Percentiles rank a stretch among this genome's conserved stretches.
These are phyloP conservation scores for Myriosclerotinia curreyana DNA, from an alignment of 2,329 filamentous ascomycete species.

Conservation along the genomic window DNA sequence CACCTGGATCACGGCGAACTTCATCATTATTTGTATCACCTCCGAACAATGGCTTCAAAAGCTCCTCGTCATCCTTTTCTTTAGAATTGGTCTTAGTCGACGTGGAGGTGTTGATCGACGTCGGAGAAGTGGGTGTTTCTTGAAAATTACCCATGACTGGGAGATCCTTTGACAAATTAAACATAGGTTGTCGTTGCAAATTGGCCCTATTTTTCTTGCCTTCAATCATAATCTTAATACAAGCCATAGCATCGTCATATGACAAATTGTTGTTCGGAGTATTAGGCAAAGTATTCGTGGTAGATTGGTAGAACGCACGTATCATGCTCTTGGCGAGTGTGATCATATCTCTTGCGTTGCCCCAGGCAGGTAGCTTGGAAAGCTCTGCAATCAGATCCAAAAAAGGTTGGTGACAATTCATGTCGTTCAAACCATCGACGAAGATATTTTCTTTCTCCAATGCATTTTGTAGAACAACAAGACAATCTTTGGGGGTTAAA, in stretches of 20 bases:
- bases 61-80: background rate
- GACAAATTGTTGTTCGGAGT: slow-evolving; percentile 28
- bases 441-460: slow-evolving; percentile 38
- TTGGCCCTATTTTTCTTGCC: slow-evolving; percentile 23
- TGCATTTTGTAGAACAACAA: slow-evolving; percentile 41
- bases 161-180: background rate
- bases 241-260: slow-evolving; percentile 25
- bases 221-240: slow-evolving; percentile 33
- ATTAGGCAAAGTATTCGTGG: slow-evolving; percentile 13
- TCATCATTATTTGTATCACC: background rate
- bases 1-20: slow-evolving; percentile 51
- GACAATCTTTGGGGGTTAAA: slow-evolving; percentile 41
- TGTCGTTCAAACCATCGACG: slow-evolving; percentile 29
- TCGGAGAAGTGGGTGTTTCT: background rate
- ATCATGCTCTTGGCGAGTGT: slow-evolving; percentile 48
- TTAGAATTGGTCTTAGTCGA: background rate
- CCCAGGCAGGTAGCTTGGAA: slow-evolving; percentile 46
- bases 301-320: slow-evolving; percentile 32
- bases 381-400: slow-evolving; percentile 41
- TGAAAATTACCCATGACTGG: slow-evolving; percentile 22
- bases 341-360: slow-evolving; percentile 52
- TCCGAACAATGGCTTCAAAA: background rate
- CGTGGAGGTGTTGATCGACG: background rate
- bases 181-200: background rate
- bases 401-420: slow-evolving; percentile 33